Base-by-base conservation (phyloP, 495 filamentous ascomycete genomes). In the Aspergillus sparsus region DNA sequence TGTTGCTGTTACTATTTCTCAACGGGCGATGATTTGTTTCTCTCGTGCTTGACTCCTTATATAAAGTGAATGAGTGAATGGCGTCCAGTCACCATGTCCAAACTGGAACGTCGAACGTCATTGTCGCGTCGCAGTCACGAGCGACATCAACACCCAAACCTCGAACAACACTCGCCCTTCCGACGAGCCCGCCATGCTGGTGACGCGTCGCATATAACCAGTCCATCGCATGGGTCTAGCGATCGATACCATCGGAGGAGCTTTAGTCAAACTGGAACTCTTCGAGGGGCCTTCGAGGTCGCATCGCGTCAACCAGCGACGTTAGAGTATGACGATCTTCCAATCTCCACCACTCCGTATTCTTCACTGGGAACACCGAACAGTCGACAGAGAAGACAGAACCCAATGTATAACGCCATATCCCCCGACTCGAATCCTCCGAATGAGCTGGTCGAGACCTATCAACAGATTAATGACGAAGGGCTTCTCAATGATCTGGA, bases 381-480 rank as follows among this genome's bases (percentile, higher is more conserved):
- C 15, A 60, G 56, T 36, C 64, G 59, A 47, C 55, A 36, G n/a
- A 52, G 60, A 58, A 53, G 57, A 21, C 58, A 62, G 50, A 56
- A 35, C n/a, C 55, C 44, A 18, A 47, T 47, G n/a, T 21, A 56
- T 41, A 49, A 13, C 32, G 39, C 37, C 9, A 35, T 55, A 49
- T 74, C 61, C 11, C 62, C 70, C 10, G 66, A 61, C 0, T 80
- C 78, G 1, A 77, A 75, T 34, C 77, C 80, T 6, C 78, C 76
- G 33, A 65, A 71, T 35, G 80, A 79, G 46, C 58, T 78, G 1
- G 66, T 62, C 15, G 78, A 82, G 59, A 66, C 71, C 6, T 83
- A 83, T 58, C 67, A 71, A 49, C 72, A 71, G 53, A 81, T 80
- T 47, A 69, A 76, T 15, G 78, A 80, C 45, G 78, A 76, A 21